Evolutionary conservation across 2,329 filamentous ascomycete species (phyloP).

Genomic region (Curvularia verruculosa): DNA sequence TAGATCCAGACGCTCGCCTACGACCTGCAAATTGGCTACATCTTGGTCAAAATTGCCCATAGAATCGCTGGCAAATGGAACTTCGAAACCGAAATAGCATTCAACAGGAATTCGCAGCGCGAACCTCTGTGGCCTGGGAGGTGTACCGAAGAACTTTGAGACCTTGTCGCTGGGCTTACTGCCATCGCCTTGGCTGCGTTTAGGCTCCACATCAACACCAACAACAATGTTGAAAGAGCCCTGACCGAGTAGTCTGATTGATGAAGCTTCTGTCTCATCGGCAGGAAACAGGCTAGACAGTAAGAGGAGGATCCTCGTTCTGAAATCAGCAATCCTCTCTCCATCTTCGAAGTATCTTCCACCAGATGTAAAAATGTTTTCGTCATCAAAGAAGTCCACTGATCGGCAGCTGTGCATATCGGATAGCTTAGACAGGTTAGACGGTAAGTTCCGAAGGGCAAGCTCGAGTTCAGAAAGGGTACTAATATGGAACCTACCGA

Average conservation of each 20-base stretch:
- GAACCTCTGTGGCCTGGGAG: neutral
- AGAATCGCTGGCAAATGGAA: neutral
- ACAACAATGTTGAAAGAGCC: conserved; percentile 10
- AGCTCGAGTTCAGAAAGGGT: neutral
- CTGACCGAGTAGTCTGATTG: neutral
- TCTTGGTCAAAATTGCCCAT: neutral
- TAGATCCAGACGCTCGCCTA: neutral
- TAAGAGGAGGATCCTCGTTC: neutral
- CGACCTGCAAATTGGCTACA: neutral
- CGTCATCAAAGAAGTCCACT: neutral
- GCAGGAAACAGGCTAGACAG: neutral
- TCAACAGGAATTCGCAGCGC: neutral
- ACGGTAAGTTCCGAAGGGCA: neutral
- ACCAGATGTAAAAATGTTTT: neutral
- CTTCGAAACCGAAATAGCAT: neutral
- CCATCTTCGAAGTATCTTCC: neutral
- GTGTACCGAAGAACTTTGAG: neutral
- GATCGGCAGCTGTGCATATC: neutral
- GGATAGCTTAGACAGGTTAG: neutral
- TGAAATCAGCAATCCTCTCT: neutral
- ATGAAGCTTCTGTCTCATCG: neutral
- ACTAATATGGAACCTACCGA: neutral
- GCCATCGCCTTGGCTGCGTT: neutral
- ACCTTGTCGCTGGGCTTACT: neutral
- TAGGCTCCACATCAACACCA: neutral